Evolutionary conservation across 139 green algal species (phyloP).

Genomic region (Micractinium sp.): DNA sequence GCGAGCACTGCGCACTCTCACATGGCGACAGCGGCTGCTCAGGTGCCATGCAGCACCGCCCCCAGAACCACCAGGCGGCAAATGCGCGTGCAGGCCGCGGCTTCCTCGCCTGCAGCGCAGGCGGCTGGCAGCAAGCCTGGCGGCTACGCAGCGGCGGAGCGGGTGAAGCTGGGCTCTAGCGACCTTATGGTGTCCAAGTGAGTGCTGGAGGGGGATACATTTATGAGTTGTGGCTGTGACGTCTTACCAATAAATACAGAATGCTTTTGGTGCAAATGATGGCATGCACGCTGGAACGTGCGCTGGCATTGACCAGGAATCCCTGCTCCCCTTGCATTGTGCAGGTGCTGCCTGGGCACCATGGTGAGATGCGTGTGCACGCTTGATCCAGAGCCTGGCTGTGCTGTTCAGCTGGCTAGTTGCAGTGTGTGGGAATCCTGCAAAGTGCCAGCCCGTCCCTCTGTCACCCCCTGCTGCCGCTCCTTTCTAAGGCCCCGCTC

Average conservation of each 20-base stretch:
- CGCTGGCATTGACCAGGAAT: neutral
- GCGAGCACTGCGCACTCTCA: too few relatives aligned
- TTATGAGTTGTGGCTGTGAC: neutral
- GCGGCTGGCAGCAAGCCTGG: neutral
- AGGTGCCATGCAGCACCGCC: too few relatives aligned
- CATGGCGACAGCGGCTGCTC: too few relatives aligned
- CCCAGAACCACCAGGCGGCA: neutral
- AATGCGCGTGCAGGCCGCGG: neutral
- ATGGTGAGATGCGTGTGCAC: neutral
- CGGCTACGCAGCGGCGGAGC: conserved; percentile 10
- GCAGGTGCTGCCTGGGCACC: conserved; percentile 33
- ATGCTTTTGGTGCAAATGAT: neutral
- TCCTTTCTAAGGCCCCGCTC: too few relatives aligned
- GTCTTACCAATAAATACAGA: neutral
- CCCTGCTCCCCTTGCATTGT: neutral
- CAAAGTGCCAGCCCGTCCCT: too few relatives aligned
- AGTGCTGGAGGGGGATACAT: neutral
- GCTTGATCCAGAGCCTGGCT: too few relatives aligned
- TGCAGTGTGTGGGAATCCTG: too few relatives aligned
- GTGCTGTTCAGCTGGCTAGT: too few relatives aligned
- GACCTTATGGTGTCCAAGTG: conserved; percentile 44
- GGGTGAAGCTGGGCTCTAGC: conserved; percentile 26
- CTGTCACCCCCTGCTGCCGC: too few relatives aligned
- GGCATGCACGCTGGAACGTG: neutral
- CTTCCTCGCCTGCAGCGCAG: neutral